phyloP scores from a whole-genome alignment of 2,329 filamentous ascomycete genomes.

The Orbilia ellipsospora region DNA sequence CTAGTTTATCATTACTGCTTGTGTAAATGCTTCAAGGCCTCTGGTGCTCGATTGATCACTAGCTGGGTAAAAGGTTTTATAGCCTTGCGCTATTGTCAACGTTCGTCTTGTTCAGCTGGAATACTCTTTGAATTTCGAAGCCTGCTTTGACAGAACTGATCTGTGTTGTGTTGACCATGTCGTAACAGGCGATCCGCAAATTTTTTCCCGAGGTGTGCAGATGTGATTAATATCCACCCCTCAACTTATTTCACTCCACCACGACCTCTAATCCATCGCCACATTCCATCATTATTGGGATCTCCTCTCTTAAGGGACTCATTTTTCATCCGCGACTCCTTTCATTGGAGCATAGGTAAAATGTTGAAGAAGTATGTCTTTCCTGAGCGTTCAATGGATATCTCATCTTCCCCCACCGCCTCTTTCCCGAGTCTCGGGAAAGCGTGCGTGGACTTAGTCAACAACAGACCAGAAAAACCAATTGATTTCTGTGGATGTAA shows the following conservation, averaged over 20 bases:
- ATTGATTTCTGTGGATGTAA: no score
- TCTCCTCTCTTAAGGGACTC: conserved; percentile 60
- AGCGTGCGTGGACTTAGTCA: neutral
- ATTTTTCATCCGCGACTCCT: conserved; percentile 60
- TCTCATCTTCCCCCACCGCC: conserved; percentile 5
- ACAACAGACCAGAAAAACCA: neutral
- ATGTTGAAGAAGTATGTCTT: conserved; percentile 72
- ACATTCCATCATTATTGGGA: conserved; percentile 60
- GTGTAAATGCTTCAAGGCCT: no score
- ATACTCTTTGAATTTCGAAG: neutral
- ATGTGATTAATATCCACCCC: conserved; percentile 20
- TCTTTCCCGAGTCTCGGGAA: conserved; percentile 40
- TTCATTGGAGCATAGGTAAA: conserved; percentile 64
- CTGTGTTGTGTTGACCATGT: conserved; percentile 42
- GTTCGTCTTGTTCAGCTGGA: no score
- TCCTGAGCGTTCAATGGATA: conserved; percentile 20
- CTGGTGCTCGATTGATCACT: no score
- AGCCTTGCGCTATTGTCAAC: no score
- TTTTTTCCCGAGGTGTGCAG: conserved; percentile 61
- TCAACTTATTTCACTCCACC: conserved; percentile 58
- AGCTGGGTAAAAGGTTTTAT: no score
- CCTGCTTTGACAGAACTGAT: neutral
- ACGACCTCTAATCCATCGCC: conserved; percentile 23
- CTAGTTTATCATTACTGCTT: no score
- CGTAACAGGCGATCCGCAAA: conserved; percentile 61